Evolutionary conservation across 2,329 filamentous ascomycete species (phyloP), one percentile per base, ranked within the genome.

Genomic region (Sporothrix phasma): DNA sequence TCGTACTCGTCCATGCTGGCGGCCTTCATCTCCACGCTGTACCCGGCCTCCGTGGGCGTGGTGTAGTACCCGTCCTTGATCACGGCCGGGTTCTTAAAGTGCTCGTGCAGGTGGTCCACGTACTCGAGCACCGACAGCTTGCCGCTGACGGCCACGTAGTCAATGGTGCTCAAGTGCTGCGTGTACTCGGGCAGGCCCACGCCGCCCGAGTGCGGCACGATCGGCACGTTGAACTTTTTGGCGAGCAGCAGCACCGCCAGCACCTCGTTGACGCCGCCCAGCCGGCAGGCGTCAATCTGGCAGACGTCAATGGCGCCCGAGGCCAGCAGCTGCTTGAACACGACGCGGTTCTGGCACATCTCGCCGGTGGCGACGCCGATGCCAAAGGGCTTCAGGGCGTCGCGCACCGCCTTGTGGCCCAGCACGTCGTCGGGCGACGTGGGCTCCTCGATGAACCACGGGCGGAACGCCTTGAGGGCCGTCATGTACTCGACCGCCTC

Each of bases 381-480:
- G 64, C 84, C 84, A 72, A 85, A 80, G 0, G 88, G 86, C 70
- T 83, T 82, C 11, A 96, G 85, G 3, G 91, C 91, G 67, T 93
- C 88, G 61, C 89, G 86, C 70, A 96, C 86, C 3, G 89, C 88
- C 72, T 89, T 90, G 81, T 96, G 92, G 65, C 92, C 92, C 63
- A 94, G 85, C 65, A 96, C 86, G 74, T 96, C 92, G 72, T 96
- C 92, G 13, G 92, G 92, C 24, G 87, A 90, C 15, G 92, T 96
- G 2, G 92, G 92, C 81, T 96, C 92, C 78, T 96, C 92, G 73
- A 96, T 96, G 78, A 96, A 96, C 89, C 90, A 94, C 31, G 89
- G 89, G 80, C 89, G 88, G 79, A 92, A 96, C 70, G 92, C 86
- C 64, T 84, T 84, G 54, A 96, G 85, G 72, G 90, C 76, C 72